Evolutionary conservation across 176 grass and related monocot genomes (phyloP).

Genomic region (Triticum aestivum): DNA sequence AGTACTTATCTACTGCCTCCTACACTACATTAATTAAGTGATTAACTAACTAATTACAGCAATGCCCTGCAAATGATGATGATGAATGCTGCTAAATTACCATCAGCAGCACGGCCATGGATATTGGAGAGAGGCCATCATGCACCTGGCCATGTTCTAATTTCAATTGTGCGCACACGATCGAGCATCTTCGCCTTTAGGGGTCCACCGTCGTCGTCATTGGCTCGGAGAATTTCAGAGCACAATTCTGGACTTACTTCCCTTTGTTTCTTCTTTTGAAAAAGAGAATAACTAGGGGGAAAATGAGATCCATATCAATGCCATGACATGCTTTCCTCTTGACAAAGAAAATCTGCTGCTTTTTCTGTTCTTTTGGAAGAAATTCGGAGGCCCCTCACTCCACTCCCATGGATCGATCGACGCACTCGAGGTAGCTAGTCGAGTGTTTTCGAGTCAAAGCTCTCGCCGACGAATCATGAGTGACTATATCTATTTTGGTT

Average conservation of each 20-base stretch:
- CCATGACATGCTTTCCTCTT: background rate
- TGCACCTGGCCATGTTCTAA: background rate
- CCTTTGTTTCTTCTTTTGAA: background rate
- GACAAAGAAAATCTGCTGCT: slow-evolving; percentile 23
- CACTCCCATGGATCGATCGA: background rate
- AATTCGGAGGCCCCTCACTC: slow-evolving; percentile 28
- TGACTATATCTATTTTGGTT: slow-evolving; percentile 6
- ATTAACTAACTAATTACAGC: background rate
- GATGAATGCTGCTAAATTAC: slow-evolving; percentile 12
- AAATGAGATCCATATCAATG: slow-evolving; percentile 19
- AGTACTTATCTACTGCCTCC: background rate
- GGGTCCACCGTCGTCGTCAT: background rate
- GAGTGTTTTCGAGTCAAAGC: slow-evolving; percentile 45
- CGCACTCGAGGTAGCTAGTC: slow-evolving; percentile 16
- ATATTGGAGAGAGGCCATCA: background rate
- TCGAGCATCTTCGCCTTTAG: slow-evolving; percentile 12
- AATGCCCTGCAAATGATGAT: slow-evolving; percentile 4
- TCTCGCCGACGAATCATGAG: slow-evolving; percentile 26
- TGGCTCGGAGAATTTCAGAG: slow-evolving; percentile 1
- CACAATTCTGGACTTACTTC: background rate
- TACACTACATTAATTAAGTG: background rate
- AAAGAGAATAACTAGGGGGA: background rate
- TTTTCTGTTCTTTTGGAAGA: slow-evolving; percentile 22
- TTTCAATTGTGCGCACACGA: slow-evolving; percentile 5
- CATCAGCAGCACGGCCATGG: slow-evolving; percentile 21